Percentiles rank a stretch among this genome's conserved stretches.
These are phyloP conservation scores for Chaetomium sp. DNA, from an alignment of 2,329 filamentous ascomycete species.

Conservation along the genomic window DNA sequence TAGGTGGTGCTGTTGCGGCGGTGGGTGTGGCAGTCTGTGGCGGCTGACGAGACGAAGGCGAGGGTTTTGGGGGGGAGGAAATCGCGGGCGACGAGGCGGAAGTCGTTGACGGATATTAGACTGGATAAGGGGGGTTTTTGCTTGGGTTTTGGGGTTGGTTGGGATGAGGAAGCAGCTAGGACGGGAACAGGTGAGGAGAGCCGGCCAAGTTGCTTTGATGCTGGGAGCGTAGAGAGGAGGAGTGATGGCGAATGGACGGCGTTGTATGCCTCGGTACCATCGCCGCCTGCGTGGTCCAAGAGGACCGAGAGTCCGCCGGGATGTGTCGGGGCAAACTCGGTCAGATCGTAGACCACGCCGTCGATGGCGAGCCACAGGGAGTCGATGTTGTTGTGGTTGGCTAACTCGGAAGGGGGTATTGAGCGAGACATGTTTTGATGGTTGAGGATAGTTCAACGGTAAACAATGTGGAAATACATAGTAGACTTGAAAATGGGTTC, in stretches of 20 bases:
- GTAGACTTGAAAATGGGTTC: too few relatives aligned
- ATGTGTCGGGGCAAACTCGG: slow-evolving; percentile 48
- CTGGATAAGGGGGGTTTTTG: slow-evolving; percentile 47
- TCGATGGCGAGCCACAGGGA: slow-evolving; percentile 18
- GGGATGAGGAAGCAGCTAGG: slow-evolving; percentile 52
- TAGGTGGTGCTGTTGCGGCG: slow-evolving; percentile 49
- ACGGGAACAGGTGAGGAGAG: slow-evolving; percentile 49
- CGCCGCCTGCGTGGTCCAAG: slow-evolving; percentile 44
- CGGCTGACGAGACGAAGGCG: slow-evolving; percentile 62
- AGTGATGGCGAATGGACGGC: slow-evolving; percentile 9
- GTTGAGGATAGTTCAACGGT: not conserved
- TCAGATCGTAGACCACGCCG: slow-evolving; percentile 33
- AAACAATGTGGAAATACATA: not conserved
- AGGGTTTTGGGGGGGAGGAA: slow-evolving; percentile 57
- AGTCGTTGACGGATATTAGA: slow-evolving; percentile 73
- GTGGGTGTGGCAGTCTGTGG: slow-evolving; percentile 55
- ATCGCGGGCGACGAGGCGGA: slow-evolving; percentile 50
- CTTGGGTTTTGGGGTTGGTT: slow-evolving; percentile 46
- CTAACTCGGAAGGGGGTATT: slow-evolving; percentile 11
- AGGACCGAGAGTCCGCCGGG: slow-evolving; percentile 38
- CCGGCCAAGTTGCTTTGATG: slow-evolving; percentile 4
- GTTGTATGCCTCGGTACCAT: slow-evolving; percentile 46
- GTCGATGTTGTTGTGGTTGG: slow-evolving; percentile 8
- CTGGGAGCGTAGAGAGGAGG: slow-evolving; percentile 4
- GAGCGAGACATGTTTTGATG: slow-evolving; percentile 2